Percentiles rank a stretch among this genome's conserved stretches.
Evolutionary conservation across 352 stramenopile species (phyloP).

Genomic region (Halophytophthora polymorphica): DNA sequence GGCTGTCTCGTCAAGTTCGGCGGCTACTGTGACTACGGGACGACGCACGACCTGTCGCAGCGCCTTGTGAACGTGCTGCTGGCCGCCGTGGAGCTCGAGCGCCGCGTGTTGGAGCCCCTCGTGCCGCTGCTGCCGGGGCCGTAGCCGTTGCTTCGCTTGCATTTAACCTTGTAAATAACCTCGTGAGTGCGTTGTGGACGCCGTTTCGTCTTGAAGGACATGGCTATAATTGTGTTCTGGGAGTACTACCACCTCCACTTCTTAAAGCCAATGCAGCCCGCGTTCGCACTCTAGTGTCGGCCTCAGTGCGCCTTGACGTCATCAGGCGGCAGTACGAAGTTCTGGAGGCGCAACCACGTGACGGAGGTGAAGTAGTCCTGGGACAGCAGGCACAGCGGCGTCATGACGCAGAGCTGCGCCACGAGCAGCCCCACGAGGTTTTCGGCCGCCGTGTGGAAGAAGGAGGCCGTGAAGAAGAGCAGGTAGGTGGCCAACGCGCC

Average conservation of each 20-base stretch:
- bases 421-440: conserved; percentile 63
- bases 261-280: too few species aligned
- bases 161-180: too few species aligned
- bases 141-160: too few species aligned
- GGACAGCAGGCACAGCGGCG: conserved; percentile 56
- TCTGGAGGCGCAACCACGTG: conserved; percentile 47
- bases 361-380: conserved; percentile 52
- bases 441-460: conserved; percentile 67
- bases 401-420: conserved; percentile 55
- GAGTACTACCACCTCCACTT: too few species aligned
- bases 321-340: conserved; percentile 55
- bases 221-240: too few species aligned
- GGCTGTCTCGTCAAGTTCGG: conserved; percentile 33
- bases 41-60: conserved; percentile 33
- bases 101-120: conserved; percentile 29
- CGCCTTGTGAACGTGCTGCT: conserved; percentile 36
- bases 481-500: conserved; percentile 38
- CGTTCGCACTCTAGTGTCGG: too few species aligned
- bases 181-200: too few species aligned
- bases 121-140: conserved; percentile 8
- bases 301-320: conserved; percentile 27
- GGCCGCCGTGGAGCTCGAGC: conserved; percentile 33
- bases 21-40: conserved; percentile 36
- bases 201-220: too few species aligned
- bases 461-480: conserved; percentile 65